Evolutionary conservation across 2,329 filamentous ascomycete genomes (phyloP), one percentile per base, ranked within the genome.

Genomic region (Torrubiella hemipterigena): DNA sequence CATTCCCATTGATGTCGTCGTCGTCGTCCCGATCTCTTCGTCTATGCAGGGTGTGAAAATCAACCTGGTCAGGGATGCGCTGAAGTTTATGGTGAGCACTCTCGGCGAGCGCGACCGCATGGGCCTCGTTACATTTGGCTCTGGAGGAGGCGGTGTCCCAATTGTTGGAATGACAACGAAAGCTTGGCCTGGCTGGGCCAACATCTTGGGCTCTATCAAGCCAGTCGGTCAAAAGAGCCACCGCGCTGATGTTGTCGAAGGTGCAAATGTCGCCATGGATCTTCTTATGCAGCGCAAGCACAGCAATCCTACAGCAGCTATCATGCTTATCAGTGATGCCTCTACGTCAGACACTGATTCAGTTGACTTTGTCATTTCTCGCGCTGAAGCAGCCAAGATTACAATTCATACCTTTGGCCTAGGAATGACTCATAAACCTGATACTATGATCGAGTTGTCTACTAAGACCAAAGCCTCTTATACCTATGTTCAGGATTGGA

Each of bases 11-110:
- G 91, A 98, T 49, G 77, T 98, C 18, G 89, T 98, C 0, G 85
- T 96, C 1, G 91, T 98, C 15, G 87, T 98, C 20, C 91, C 91
- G 0, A 86, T 98, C 6, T 96, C 91, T 0, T 93, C 89, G 1
- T 96, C 91, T 0, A 98, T 96, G 89, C 91, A 96, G 56, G 91
- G 91, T n/a, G 73, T 98, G 38, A 98, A 98, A 61, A 95, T 96
- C 50, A 93, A 89, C 38, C 67, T 98, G 2, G 74, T 98, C 11
- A 78, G 86, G 25, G 91, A 98, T 55, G 81, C 89, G 0, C 67
- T 98, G 21, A 84, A 82, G 36, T 98, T 96, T 53, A 78, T 98
- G 55, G 84, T 98, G 3, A 72, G 80, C 43, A 89, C 76, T 29
- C 73, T 98, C 1, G 91, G 91, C 19, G 86, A 95, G 44, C 74